Evolutionary conservation across 176 grass and related monocot genomes (phyloP), one percentile per base, ranked within the genome.

Genomic region (Pontederia paniculata): DNA sequence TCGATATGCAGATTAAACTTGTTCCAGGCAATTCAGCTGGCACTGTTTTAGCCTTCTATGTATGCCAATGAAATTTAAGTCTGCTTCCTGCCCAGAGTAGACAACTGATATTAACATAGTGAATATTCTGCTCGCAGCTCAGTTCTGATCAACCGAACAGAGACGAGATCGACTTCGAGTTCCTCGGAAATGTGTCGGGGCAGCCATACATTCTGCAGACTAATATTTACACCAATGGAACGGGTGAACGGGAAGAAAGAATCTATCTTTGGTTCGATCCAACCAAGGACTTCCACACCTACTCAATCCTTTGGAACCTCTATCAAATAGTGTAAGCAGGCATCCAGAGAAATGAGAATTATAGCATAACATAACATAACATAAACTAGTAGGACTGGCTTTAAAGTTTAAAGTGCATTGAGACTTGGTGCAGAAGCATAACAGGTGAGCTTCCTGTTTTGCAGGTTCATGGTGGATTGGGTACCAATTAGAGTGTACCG

Each of bases 91-190:
- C 3, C 28, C n/a, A n/a, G n/a, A n/a, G n/a, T n/a, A n/a, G n/a
- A n/a, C n/a, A n/a, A n/a, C n/a, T n/a, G n/a, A n/a, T n/a, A n/a
- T n/a, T n/a, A n/a, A 37, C 28, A 37, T 37, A 5, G 28, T 1
- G 28, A 37, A 37, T 37, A 37, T 6, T 37, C 28, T 6, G 3
- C 55, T 42, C 59, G 52, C 56, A 78, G 68, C 23, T 72, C 42
- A 52, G 60, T 45, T 72, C 76, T 2, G 63, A 75, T 13, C 63
- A 59, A 23, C 73, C 73, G 10, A 75, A 75, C 23, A 28, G 73
- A 67, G 63, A 75, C 31, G 63, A 75, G 57, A 78, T 78, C 28
- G 67, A 78, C 42, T 78, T 78, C 21, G 75, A 78, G 65, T 78
- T 78, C 63, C 52, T 72, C 0, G 60, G 68, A 13, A 78, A 78